Percentiles rank a stretch among this genome's conserved stretches.
phyloP scores from a whole-genome alignment of 345 rosid genomes.

The Adansonia digitata region DNA sequence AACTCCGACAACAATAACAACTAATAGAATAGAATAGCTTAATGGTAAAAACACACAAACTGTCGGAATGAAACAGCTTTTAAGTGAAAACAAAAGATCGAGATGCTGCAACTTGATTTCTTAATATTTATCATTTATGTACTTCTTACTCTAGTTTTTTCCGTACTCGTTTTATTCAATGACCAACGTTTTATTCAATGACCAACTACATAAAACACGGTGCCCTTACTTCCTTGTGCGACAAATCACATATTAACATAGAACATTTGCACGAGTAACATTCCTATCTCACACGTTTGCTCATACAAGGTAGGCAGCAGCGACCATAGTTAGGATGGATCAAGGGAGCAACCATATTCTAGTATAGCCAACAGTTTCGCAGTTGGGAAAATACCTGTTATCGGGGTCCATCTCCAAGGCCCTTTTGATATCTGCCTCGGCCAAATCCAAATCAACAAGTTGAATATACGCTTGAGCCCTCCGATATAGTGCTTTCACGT shows the following conservation, averaged over 20 bases:
- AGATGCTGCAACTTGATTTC: not conserved
- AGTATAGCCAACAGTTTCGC: not conserved
- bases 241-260: not conserved
- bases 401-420: slow-evolving; percentile 74
- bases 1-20: not conserved
- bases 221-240: not conserved
- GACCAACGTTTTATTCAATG: too few relatives aligned
- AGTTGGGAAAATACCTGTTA: slow-evolving; percentile 36
- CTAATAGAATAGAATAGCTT: too few relatives aligned
- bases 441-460: slow-evolving; percentile 56
- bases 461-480: slow-evolving; percentile 72
- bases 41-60: too few relatives aligned
- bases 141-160: too few relatives aligned
- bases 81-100: too few relatives aligned
- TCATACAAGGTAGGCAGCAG: not conserved
- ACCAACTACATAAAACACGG: too few relatives aligned
- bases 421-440: slow-evolving; percentile 59
- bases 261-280: not conserved
- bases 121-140: too few relatives aligned
- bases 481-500: slow-evolving; percentile 69
- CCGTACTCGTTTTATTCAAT: too few relatives aligned
- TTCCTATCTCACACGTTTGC: not conserved
- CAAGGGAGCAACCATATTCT: not conserved
- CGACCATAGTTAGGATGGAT: too few relatives aligned
- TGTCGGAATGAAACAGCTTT: too few relatives aligned